These are phyloP conservation scores for Plasmodium chabaudi DNA, from an alignment of 169 alveolate genomes.

Conservation along the genomic window DNA sequence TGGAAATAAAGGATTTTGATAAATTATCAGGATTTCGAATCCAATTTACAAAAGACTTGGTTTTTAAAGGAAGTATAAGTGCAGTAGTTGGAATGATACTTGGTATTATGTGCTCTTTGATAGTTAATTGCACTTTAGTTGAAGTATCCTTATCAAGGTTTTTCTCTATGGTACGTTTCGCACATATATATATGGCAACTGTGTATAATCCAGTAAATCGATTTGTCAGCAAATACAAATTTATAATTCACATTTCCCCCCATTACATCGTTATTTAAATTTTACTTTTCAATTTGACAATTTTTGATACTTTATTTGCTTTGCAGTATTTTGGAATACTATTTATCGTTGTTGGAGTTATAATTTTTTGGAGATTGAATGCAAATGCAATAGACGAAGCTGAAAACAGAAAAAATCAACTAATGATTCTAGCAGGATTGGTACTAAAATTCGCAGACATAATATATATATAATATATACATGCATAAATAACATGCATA, in stretches of 20 bases:
- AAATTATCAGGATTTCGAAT: slow-evolving; percentile 67
- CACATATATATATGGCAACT: slow-evolving; percentile 1
- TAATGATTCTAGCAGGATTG: slow-evolving; percentile 84
- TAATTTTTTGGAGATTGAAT: slow-evolving; percentile 91
- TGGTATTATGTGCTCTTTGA: slow-evolving; percentile 91
- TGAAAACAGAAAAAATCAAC: slow-evolving; percentile 78
- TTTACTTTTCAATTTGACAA: background rate
- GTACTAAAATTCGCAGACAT: slow-evolving; percentile 78
- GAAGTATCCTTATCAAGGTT: slow-evolving; percentile 93
- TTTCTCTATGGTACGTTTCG: slow-evolving; percentile 88
- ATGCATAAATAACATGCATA: background rate
- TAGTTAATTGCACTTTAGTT: slow-evolving; percentile 93
- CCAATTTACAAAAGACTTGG: slow-evolving; percentile 64
- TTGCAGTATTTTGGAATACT: slow-evolving; percentile 91
- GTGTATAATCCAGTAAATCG: background rate
- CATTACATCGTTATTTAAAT: background rate
- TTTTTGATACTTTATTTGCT: slow-evolving; percentile 5
- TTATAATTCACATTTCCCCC: background rate
- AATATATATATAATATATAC: slow-evolving; percentile 5
- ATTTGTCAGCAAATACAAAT: background rate
- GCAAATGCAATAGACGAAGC: slow-evolving; percentile 79
- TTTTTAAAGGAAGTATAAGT: slow-evolving; percentile 77
- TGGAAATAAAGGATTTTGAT: slow-evolving; percentile 74
- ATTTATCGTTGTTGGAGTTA: slow-evolving; percentile 91
- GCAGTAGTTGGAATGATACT: slow-evolving; percentile 89